Evolutionary conservation across 352 stramenopile genomes (phyloP).

Genomic region (Saprolegnia diclina): DNA sequence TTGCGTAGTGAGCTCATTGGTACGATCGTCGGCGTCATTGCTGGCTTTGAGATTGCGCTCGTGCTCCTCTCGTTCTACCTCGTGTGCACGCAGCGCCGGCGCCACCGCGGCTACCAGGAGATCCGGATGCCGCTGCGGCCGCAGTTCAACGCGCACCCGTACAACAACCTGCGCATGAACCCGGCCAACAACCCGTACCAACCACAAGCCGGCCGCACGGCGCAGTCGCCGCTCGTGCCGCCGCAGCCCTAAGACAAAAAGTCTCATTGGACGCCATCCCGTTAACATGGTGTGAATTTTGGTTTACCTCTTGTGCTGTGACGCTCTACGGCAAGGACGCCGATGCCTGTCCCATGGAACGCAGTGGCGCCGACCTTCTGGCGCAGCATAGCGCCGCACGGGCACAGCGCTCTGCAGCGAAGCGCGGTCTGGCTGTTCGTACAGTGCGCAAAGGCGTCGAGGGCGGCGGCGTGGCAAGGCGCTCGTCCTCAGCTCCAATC

Average conservation of each 20-base stretch:
- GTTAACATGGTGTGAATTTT: neutral
- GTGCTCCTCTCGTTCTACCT: slow-evolving; percentile 78
- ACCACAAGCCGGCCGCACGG: neutral
- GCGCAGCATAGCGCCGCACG: too few species aligned
- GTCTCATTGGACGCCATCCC: too few species aligned
- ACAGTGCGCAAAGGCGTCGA: too few species aligned
- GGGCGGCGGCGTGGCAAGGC: too few species aligned
- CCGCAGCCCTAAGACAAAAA: neutral
- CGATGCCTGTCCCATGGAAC: too few species aligned
- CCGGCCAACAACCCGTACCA: slow-evolving; percentile 15
- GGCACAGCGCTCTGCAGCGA: too few species aligned
- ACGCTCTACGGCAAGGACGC: too few species aligned
- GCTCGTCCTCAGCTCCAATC: too few species aligned
- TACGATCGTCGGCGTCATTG: slow-evolving; percentile 73
- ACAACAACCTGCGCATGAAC: slow-evolving; percentile 44
- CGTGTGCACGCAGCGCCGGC: slow-evolving; percentile 62
- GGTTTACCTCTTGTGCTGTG: neutral
- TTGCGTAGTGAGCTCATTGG: slow-evolving; percentile 38
- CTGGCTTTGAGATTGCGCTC: slow-evolving; percentile 72
- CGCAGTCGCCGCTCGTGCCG: slow-evolving; percentile 1
- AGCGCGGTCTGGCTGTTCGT: too few species aligned
- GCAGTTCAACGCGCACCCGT: slow-evolving; percentile 74
- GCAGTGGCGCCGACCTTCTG: too few species aligned
- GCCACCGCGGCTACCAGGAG: slow-evolving; percentile 71
- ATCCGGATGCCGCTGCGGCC: slow-evolving; percentile 72